A percentile compares a stretch with the other conserved stretches of the same genome.
Evolutionary conservation across 768 basidiomycete species (phyloP).

Genomic region (Collybiopsis confluens): DNA sequence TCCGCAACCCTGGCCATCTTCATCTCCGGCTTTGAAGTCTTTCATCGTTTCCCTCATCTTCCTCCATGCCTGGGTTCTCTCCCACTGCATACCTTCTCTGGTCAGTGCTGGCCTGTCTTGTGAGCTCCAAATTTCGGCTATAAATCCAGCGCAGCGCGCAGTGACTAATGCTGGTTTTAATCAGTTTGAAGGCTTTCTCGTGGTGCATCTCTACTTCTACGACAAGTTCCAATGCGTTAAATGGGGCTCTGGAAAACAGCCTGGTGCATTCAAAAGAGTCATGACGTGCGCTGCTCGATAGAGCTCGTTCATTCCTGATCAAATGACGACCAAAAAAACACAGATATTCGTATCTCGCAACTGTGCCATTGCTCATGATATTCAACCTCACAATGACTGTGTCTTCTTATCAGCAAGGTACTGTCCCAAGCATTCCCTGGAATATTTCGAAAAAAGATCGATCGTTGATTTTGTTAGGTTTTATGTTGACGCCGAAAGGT

Average conservation of each 20-base stretch:
- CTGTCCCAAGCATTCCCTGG: slow-evolving; percentile 13
- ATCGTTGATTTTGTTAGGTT: slow-evolving; percentile 31
- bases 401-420: slow-evolving; percentile 77
- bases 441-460: slow-evolving; percentile 8
- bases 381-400: slow-evolving; percentile 59
- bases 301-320: background rate
- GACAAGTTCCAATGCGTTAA: slow-evolving; percentile 71
- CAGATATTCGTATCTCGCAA: slow-evolving; percentile 77
- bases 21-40: background rate
- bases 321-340: background rate
- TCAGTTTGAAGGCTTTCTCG: slow-evolving; percentile 67
- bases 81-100: slow-evolving; percentile 73
- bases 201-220: slow-evolving; percentile 77
- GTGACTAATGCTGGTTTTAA: background rate
- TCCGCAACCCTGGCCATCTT: slow-evolving; percentile 3
- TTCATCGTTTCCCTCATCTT: background rate
- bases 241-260: slow-evolving; percentile 74
- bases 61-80: slow-evolving; percentile 67
- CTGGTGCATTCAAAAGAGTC: slow-evolving; percentile 81
- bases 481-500: slow-evolving; percentile 28
- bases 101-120: slow-evolving; percentile 64
- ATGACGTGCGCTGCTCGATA: slow-evolving; percentile 62
- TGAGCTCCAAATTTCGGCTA: too few relatives aligned
- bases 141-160: slow-evolving; percentile 25
- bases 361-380: slow-evolving; percentile 60